Evolutionary conservation across 2,329 filamentous ascomycete genomes (phyloP).

Genomic region (Aspergillus ustus): DNA sequence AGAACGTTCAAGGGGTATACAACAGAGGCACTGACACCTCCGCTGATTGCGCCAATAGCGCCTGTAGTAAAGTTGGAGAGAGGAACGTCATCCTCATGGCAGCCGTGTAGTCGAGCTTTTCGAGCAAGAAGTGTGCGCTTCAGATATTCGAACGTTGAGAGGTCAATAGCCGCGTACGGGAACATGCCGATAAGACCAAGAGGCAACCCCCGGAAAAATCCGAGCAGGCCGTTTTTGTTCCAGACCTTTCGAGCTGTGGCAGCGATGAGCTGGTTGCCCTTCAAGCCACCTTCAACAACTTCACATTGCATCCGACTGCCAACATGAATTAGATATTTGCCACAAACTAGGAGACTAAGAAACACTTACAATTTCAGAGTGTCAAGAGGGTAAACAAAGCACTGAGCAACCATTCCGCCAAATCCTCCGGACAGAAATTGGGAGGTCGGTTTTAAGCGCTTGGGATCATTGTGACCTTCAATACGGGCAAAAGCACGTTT

Average conservation of each 20-base stretch:
- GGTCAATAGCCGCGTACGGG: constrained; percentile 94
- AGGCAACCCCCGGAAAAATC: constrained; percentile 89
- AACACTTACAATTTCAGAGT: constrained; percentile 61
- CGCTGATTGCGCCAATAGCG: constrained; percentile 86
- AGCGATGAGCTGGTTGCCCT: constrained; percentile 79
- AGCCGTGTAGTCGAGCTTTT: constrained; percentile 69
- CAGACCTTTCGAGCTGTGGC: constrained; percentile 88
- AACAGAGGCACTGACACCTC: constrained; percentile 87
- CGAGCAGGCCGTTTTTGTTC: constrained; percentile 70
- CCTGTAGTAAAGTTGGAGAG: constrained; percentile 84
- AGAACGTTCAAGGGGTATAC: constrained; percentile 96
- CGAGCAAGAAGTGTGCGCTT: constrained; percentile 74
- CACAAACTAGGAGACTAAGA: neutral
- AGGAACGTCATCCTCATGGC: constrained; percentile 80
- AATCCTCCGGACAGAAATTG: constrained; percentile 91
- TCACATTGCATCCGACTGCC: constrained; percentile 87
- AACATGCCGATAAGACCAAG: constrained; percentile 97
- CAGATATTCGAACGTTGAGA: constrained; percentile 91
- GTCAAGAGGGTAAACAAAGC: constrained; percentile 93
- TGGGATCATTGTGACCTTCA: constrained; percentile 85
- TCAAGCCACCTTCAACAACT: constrained; percentile 82
- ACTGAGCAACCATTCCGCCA: constrained; percentile 94
- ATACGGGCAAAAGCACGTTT: constrained; percentile 84
- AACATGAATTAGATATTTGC: constrained; percentile 16
- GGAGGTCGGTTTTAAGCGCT: constrained; percentile 77